Evolutionary conservation across 352 stramenopile genomes (phyloP).

Genomic region (Pseudoperonospora humuli): DNA sequence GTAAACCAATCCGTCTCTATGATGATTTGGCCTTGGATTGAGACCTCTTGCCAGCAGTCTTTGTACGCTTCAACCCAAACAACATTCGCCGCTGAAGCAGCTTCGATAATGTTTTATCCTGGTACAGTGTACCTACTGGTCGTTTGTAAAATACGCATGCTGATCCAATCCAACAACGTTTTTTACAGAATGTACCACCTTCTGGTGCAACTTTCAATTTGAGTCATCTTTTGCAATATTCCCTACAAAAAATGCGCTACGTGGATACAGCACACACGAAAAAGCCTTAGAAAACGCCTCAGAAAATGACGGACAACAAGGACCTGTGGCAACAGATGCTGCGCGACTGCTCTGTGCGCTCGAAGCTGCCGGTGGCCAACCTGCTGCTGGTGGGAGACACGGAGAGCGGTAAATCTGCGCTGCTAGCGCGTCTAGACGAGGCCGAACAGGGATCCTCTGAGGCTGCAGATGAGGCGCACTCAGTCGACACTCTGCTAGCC

Average conservation of each 20-base stretch:
- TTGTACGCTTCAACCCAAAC: conserved; percentile 71
- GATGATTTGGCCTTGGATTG: conserved; percentile 66
- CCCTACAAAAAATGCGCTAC: not conserved
- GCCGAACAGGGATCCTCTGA: conserved; percentile 8
- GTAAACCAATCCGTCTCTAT: conserved; percentile 44
- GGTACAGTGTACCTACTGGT: too few relatives aligned
- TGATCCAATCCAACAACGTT: too few relatives aligned
- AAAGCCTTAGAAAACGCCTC: not conserved
- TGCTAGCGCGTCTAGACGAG: conserved; percentile 59
- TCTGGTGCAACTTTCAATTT: too few relatives aligned
- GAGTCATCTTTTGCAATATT: too few relatives aligned
- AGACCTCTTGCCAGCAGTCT: conserved; percentile 54
- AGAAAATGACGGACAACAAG: conserved; percentile 7
- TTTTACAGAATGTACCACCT: too few relatives aligned
- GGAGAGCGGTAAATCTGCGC: conserved; percentile 64
- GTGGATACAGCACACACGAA: not conserved
- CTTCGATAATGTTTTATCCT: too few relatives aligned
- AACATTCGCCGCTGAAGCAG: conserved; percentile 37
- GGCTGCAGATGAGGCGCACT: conserved; percentile 18
- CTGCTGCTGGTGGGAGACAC: conserved; percentile 65
- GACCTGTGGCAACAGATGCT: conserved; percentile 84
- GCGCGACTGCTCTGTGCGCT: conserved; percentile 69
- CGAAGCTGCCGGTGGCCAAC: conserved; percentile 55
- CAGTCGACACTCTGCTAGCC: conserved; percentile 42
- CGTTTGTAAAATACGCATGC: too few relatives aligned